Evolutionary conservation across 768 basidiomycete genomes (phyloP).

Genomic region (Mycena vulgaris): DNA sequence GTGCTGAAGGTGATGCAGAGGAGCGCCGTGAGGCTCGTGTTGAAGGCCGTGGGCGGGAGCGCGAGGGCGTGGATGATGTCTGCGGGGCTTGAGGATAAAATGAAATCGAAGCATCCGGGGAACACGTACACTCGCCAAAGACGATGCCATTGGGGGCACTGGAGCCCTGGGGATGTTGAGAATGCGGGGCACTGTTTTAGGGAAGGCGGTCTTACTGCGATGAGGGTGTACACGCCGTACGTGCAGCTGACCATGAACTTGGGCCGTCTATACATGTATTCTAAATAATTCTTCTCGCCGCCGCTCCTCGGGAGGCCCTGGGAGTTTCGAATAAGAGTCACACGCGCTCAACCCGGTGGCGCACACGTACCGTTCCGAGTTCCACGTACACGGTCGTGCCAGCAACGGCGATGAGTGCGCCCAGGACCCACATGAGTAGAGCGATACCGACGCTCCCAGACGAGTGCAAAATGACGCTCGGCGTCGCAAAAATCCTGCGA

Average conservation of each 20-base stretch:
- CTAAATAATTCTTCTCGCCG: conserved; percentile 82
- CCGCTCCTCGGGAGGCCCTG: conserved; percentile 74
- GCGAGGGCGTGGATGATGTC: conserved; percentile 56
- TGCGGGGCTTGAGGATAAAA: background rate
- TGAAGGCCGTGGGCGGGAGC: conserved; percentile 42
- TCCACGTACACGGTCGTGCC: conserved; percentile 60
- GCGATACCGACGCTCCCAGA: conserved; percentile 61
- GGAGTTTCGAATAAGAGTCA: background rate
- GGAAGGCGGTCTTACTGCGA: conserved; percentile 54
- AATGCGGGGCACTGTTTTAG: background rate
- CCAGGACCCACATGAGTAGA: conserved; percentile 61
- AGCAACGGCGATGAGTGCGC: conserved; percentile 56
- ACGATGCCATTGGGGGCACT: conserved; percentile 58
- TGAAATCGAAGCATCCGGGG: background rate
- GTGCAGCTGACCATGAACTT: conserved; percentile 69
- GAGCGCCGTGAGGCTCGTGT: conserved; percentile 49
- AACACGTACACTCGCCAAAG: conserved; percentile 69
- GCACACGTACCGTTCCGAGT: conserved; percentile 53
- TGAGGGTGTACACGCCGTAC: conserved; percentile 67
- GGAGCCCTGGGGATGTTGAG: conserved; percentile 20
- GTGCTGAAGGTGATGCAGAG: conserved; percentile 54
- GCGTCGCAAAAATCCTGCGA: conserved; percentile 57
- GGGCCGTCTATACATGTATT: conserved; percentile 72
- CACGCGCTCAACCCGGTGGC: background rate
- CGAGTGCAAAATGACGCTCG: conserved; percentile 54